Conservation (phyloP, 345 rosid genomes). For the Atalantia buxifolia region DNA sequence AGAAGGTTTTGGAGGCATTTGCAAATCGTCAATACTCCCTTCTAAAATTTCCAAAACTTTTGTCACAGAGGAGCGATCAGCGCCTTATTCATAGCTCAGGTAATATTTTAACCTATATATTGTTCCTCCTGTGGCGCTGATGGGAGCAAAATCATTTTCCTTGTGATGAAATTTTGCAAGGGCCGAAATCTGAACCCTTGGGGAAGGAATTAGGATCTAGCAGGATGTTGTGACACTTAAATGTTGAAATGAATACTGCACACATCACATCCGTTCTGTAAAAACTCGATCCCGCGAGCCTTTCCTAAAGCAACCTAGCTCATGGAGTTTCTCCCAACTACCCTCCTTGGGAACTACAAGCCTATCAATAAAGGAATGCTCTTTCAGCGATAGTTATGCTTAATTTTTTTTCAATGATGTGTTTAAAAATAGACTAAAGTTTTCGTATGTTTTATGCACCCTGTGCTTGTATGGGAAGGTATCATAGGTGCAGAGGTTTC, state of each 20-base stretch:
- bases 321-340: not conserved
- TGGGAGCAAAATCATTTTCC: conserved; percentile 16
- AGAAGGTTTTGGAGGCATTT: conserved; percentile 32
- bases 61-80: conserved; percentile 36
- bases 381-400: too few relatives aligned
- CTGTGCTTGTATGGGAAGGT: too few relatives aligned
- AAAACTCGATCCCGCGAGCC: conserved; percentile 25
- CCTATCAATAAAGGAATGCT: too few relatives aligned
- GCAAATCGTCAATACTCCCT: conserved; percentile 17
- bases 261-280: conserved; percentile 21
- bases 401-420: too few relatives aligned
- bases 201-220: conserved; percentile 18
- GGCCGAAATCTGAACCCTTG: conserved; percentile 34
- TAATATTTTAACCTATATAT: not conserved
- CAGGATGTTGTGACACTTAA: conserved; percentile 14
- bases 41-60: conserved; percentile 36
- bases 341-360: not conserved
- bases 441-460: too few relatives aligned
- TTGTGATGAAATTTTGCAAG: conserved; percentile 16
- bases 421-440: too few relatives aligned
- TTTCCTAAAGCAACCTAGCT: conserved; percentile 20
- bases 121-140: conserved; percentile 18
- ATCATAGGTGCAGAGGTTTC: too few relatives aligned
- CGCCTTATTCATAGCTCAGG: conserved; percentile 5
- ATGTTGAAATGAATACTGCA: conserved; percentile 33